These are phyloP conservation scores for Auricularia sp. DNA, from an alignment of 768 basidiomycete genomes.

Conservation along the genomic window DNA sequence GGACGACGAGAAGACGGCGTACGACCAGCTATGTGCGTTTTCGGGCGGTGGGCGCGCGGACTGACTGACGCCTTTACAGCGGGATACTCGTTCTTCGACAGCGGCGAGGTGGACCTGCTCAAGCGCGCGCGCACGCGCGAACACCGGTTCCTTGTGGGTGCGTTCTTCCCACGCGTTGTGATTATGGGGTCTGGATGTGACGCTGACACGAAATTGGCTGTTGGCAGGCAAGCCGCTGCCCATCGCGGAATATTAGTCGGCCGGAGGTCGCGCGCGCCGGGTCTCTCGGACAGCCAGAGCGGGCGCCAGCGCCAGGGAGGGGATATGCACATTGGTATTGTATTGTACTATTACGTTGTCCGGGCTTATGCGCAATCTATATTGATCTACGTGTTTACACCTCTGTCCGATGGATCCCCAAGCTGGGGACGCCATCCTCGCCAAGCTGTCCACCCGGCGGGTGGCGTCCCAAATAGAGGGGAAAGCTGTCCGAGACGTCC, in stretches of 20 bases:
- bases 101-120: constrained; percentile 22
- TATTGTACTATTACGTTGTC: too few relatives aligned
- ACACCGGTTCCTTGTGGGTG: not conserved
- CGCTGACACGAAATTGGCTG: not conserved
- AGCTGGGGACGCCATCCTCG: too few relatives aligned
- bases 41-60: not conserved
- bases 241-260: constrained; percentile 10
- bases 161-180: not conserved
- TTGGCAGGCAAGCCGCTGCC: constrained; percentile 9
- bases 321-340: too few relatives aligned
- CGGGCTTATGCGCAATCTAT: too few relatives aligned
- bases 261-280: not conserved
- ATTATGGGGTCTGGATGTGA: too few relatives aligned
- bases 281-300: too few relatives aligned
- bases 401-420: too few relatives aligned
- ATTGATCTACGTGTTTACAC: too few relatives aligned
- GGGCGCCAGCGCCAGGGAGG: too few relatives aligned
- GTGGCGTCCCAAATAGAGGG: too few relatives aligned
- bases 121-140: constrained; percentile 1
- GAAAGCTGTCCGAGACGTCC: too few relatives aligned
- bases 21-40: constrained; percentile 52
- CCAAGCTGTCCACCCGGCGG: too few relatives aligned
- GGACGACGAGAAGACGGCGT: constrained; percentile 18
- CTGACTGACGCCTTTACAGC: constrained; percentile 27
- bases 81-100: constrained; percentile 81